Percentiles rank a stretch among this genome's conserved stretches.
phyloP scores from a whole-genome alignment of 805 yeast species.

The Yamadazyma olivae region DNA sequence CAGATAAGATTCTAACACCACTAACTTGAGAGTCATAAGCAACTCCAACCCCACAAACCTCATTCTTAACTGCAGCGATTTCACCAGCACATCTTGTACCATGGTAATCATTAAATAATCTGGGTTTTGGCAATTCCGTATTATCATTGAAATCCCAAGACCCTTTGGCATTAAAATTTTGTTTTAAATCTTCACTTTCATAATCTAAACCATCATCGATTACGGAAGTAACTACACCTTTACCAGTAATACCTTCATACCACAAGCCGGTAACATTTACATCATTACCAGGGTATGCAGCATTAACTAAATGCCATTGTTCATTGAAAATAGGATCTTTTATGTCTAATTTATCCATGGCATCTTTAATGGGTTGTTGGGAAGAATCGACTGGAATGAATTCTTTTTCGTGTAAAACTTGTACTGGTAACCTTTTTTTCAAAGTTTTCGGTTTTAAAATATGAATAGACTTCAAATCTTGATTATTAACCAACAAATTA shows the following conservation, averaged over 20 bases:
- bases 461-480: slow-evolving; percentile 48
- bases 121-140: slow-evolving; percentile 72
- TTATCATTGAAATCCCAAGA: slow-evolving; percentile 93
- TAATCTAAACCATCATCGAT: slow-evolving; percentile 94
- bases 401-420: background rate
- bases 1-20: slow-evolving; percentile 87
- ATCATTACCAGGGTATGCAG: slow-evolving; percentile 72
- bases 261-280: slow-evolving; percentile 85
- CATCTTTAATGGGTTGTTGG: slow-evolving; percentile 42
- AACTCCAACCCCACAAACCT: slow-evolving; percentile 94
- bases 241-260: slow-evolving; percentile 77
- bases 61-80: slow-evolving; percentile 85
- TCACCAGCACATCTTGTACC: slow-evolving; percentile 99
- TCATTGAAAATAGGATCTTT: slow-evolving; percentile 76
- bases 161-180: slow-evolving; percentile 70
- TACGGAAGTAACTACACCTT: slow-evolving; percentile 79
- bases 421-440: slow-evolving; percentile 58
- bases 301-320: slow-evolving; percentile 93
- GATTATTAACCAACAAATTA: slow-evolving; percentile 20
- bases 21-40: slow-evolving; percentile 84
- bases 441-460: slow-evolving; percentile 52
- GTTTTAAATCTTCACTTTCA: slow-evolving; percentile 67
- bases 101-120: slow-evolving; percentile 79
- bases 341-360: slow-evolving; percentile 54
- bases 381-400: slow-evolving; percentile 47